phyloP scores from a whole-genome alignment of 2,329 filamentous ascomycete species.

The Verticillium albo-atrum region DNA sequence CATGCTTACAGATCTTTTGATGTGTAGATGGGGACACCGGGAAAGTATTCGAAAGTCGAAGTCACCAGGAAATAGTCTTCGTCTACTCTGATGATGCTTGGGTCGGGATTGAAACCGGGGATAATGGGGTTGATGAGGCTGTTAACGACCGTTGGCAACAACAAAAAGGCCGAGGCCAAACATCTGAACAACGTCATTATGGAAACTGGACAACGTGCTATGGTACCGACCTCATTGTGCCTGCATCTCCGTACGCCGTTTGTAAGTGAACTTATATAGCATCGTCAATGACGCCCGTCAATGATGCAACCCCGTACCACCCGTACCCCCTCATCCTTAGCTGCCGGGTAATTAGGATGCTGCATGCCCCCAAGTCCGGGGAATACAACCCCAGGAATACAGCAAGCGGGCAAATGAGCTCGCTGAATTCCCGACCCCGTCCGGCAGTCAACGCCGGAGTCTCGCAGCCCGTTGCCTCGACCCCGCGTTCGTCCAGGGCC shows the following conservation, averaged over 20 bases:
- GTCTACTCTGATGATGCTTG: constrained; percentile 8
- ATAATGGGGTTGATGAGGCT: constrained; percentile 10
- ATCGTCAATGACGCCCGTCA: neutral
- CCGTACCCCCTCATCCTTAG: neutral
- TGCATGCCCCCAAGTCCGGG: neutral
- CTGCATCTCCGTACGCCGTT: neutral
- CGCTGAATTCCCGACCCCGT: neutral
- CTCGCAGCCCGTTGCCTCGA: neutral
- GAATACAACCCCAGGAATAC: neutral
- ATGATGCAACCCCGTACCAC: neutral
- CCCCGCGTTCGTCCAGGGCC: neutral
- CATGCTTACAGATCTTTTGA: constrained; percentile 8
- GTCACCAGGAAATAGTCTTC: constrained; percentile 11
- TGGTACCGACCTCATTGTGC: neutral
- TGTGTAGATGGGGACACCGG: constrained; percentile 10
- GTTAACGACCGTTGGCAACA: neutral
- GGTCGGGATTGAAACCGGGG: constrained; percentile 12
- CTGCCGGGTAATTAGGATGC: neutral
- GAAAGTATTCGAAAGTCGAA: constrained; percentile 11
- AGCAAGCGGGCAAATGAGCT: neutral
- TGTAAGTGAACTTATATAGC: neutral
- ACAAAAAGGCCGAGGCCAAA: neutral
- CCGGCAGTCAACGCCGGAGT: neutral
- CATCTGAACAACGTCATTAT: neutral
- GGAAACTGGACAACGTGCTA: neutral